Percentiles rank a stretch among this genome's conserved stretches.
Evolutionary conservation across 2,329 filamentous ascomycete species (phyloP).

Genomic region (Trichoderma guizhouense): DNA sequence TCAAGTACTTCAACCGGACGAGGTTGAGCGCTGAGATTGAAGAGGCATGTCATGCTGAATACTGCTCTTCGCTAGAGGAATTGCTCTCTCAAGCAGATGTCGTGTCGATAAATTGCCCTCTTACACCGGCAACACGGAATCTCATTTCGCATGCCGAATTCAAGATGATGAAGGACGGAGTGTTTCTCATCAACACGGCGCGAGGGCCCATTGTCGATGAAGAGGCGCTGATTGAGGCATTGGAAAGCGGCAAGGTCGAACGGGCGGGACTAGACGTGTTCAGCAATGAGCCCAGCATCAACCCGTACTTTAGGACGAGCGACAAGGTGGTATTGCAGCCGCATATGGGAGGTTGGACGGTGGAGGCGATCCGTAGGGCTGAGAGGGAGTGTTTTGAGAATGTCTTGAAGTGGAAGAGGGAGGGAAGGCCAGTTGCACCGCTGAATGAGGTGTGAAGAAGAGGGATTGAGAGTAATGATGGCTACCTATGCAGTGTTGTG

Average conservation of each 20-base stretch:
- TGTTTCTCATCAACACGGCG: conserved; percentile 49
- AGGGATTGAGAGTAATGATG: not conserved
- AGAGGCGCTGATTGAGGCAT: conserved; percentile 42
- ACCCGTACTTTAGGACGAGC: conserved; percentile 38
- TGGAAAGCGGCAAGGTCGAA: conserved; percentile 45
- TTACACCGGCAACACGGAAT: conserved; percentile 38
- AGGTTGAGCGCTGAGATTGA: conserved; percentile 36
- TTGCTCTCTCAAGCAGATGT: conserved; percentile 42
- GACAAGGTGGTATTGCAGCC: conserved; percentile 43
- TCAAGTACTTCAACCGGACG: conserved; percentile 43
- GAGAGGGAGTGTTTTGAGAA: conserved; percentile 47
- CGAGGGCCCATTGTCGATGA: conserved; percentile 50
- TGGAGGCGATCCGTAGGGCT: conserved; percentile 41
- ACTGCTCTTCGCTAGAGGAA: conserved; percentile 36
- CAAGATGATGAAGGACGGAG: conserved; percentile 44
- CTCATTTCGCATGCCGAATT: conserved; percentile 42
- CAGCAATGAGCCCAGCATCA: conserved; percentile 40
- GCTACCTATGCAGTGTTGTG: not conserved
- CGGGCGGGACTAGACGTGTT: conserved; percentile 50
- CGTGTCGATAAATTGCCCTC: conserved; percentile 39
- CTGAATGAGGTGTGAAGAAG: conserved; percentile 28
- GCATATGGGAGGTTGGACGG: conserved; percentile 43
- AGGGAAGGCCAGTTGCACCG: conserved; percentile 37
- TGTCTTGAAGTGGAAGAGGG: conserved; percentile 38
- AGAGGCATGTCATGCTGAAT: conserved; percentile 33